A percentile compares a stretch with the other conserved stretches of the same genome.
These are phyloP conservation scores for Epichloe typhina DNA, from an alignment of 2,329 filamentous ascomycete genomes.

Conservation along the genomic window DNA sequence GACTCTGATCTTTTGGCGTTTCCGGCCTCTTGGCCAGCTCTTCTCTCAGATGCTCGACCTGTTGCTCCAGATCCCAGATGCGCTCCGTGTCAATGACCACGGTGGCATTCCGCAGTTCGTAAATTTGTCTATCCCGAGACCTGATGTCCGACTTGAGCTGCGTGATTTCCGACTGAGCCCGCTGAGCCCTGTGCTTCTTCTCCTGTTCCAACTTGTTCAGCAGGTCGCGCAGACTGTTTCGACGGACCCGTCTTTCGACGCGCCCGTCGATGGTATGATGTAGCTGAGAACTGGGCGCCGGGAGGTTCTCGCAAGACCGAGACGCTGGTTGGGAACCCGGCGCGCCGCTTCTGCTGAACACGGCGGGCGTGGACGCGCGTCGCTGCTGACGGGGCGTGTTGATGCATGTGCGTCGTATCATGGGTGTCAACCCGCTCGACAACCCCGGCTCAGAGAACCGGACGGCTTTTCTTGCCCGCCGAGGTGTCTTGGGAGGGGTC, in stretches of 20 bases:
- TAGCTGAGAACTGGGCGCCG: slow-evolving; percentile 21
- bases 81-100: slow-evolving; percentile 33
- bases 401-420: slow-evolving; percentile 39
- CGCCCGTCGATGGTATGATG: slow-evolving; percentile 44
- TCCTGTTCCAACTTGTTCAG: slow-evolving; percentile 38
- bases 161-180: slow-evolving; percentile 33
- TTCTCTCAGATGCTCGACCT: slow-evolving; percentile 23
- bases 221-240: slow-evolving; percentile 45
- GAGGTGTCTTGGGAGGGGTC: slow-evolving; percentile 17
- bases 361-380: slow-evolving; percentile 31
- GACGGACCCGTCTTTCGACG: slow-evolving; percentile 41
- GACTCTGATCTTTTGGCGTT: slow-evolving; percentile 1
- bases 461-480: slow-evolving; percentile 32
- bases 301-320: slow-evolving; percentile 19
- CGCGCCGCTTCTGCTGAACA: slow-evolving; percentile 7
- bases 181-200: slow-evolving; percentile 26
- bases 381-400: slow-evolving; percentile 22
- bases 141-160: slow-evolving; percentile 35
- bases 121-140: slow-evolving; percentile 38
- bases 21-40: slow-evolving; percentile 17
- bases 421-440: slow-evolving; percentile 44
- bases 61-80: slow-evolving; percentile 28
- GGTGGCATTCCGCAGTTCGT: slow-evolving; percentile 37
- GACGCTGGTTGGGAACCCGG: slow-evolving; percentile 6
- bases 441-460: slow-evolving; percentile 46